Percentiles rank a stretch among this genome's conserved stretches.
Evolutionary conservation across 495 filamentous ascomycete genomes (phyloP).

Genomic region (Glarea lozoyensis): DNA sequence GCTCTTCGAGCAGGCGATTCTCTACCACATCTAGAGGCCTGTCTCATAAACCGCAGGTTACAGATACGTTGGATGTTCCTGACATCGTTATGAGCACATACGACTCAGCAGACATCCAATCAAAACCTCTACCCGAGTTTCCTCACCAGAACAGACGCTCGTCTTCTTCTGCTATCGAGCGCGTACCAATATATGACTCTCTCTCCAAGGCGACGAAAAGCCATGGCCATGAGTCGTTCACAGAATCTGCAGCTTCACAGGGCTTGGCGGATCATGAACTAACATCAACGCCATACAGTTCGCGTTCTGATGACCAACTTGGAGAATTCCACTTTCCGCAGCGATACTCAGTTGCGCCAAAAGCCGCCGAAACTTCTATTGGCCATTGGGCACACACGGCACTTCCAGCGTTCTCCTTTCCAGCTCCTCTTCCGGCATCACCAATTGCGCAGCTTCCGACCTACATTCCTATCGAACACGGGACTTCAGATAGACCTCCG

Average conservation of each 20-base stretch:
- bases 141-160: neutral
- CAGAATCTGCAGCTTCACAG: too few species aligned
- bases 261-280: too few species aligned
- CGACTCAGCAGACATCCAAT: neutral
- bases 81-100: conserved; percentile 4
- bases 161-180: neutral
- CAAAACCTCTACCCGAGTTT: neutral
- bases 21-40: conserved; percentile 26
- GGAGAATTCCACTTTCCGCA: too few species aligned
- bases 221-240: too few species aligned
- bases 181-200: too few species aligned
- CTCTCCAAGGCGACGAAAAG: too few species aligned
- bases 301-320: too few species aligned
- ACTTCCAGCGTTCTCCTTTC: conserved; percentile 2
- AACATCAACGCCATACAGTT: too few species aligned
- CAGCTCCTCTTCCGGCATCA: neutral
- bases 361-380: neutral
- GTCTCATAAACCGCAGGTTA: neutral
- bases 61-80: conserved; percentile 15
- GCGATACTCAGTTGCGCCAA: conserved; percentile 11
- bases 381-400: neutral
- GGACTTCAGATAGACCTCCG: too few species aligned
- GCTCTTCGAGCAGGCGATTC: conserved; percentile 32
- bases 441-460: neutral
- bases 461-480: neutral